Evolutionary conservation across 2,329 filamentous ascomycete genomes (phyloP).

Genomic region (Phoma sp.): DNA sequence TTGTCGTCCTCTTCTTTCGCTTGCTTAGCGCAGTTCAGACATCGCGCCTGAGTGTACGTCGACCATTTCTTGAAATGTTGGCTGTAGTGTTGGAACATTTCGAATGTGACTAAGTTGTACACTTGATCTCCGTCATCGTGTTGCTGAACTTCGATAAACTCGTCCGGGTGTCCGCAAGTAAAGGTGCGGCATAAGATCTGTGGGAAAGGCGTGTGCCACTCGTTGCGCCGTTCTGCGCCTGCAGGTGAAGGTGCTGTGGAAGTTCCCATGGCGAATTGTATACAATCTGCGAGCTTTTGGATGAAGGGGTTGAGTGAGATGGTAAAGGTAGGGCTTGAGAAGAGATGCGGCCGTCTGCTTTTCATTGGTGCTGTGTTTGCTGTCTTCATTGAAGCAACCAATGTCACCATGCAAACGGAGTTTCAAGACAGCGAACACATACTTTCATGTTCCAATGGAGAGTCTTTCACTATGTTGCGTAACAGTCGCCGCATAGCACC

Average conservation of each 20-base stretch:
- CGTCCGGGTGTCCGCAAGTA: constrained; percentile 26
- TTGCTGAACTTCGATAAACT: constrained; percentile 16
- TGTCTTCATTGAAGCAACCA: background rate
- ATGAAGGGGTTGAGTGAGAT: background rate
- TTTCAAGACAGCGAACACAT: too few relatives aligned
- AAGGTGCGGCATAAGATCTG: constrained; percentile 26
- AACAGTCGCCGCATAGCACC: too few relatives aligned
- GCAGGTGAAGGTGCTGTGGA: background rate
- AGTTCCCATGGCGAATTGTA: too few relatives aligned
- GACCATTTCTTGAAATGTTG: background rate
- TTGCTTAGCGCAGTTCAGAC: constrained; percentile 1
- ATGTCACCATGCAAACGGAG: background rate
- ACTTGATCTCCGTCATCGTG: background rate
- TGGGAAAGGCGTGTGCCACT: constrained; percentile 4
- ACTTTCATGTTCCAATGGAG: too few relatives aligned
- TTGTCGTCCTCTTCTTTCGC: constrained; percentile 3
- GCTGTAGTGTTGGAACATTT: background rate
- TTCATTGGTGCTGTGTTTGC: constrained; percentile 2
- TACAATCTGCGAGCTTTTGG: background rate
- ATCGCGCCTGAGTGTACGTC: background rate
- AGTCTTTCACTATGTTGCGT: too few relatives aligned
- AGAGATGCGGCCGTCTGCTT: too few relatives aligned
- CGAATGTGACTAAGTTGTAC: background rate
- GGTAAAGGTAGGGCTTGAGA: background rate
- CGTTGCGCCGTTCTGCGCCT: background rate